Evolutionary conservation across 192 early-diverging fungal species (phyloP).

Genomic region (Funneliformis geosporum): DNA sequence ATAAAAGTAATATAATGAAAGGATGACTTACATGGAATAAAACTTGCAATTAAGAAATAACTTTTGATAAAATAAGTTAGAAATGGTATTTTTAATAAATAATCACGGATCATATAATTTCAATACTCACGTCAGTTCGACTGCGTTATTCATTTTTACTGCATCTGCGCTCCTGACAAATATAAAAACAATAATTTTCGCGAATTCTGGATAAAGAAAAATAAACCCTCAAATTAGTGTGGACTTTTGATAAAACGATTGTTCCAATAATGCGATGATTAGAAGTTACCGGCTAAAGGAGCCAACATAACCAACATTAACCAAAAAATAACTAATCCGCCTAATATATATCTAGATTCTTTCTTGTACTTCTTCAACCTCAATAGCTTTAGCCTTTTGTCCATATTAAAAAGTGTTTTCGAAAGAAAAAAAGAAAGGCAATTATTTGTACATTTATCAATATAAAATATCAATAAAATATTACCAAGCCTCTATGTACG

Average conservation of each 20-base stretch:
- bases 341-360: background rate
- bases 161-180: background rate
- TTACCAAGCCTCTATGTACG: no score
- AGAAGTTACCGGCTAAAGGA: background rate
- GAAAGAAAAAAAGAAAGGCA: no score
- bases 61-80: background rate
- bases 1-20: no score
- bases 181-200: background rate
- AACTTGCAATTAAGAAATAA: background rate
- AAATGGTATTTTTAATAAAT: background rate
- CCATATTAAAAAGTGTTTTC: no score
- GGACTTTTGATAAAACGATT: no score
- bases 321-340: background rate
- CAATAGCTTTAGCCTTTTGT: background rate
- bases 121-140: background rate
- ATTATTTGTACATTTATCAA: no score
- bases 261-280: no score
- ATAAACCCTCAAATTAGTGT: background rate
- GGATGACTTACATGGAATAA: background rate
- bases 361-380: background rate
- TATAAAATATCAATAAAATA: no score
- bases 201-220: background rate
- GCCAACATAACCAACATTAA: background rate
- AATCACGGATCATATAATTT: no score
- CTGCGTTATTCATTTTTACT: background rate